Conservation (phyloP, 2,329 filamentous ascomycete genomes). For the Penicillium concentricum region DNA sequence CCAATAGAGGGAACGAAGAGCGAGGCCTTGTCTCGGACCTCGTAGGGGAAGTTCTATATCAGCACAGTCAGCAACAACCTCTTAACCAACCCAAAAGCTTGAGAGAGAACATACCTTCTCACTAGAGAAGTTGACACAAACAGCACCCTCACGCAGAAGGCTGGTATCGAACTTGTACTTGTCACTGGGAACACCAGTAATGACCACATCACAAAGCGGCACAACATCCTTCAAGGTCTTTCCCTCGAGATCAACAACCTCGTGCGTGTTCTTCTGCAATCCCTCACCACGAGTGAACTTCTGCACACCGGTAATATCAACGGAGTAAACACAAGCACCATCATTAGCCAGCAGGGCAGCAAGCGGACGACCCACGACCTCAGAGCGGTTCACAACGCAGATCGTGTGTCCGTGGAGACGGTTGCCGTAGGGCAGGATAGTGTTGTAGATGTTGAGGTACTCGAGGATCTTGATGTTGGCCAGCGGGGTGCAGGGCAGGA, state of each 20-base stretch:
- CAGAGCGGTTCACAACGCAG: conserved; percentile 92
- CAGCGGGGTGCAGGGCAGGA: conserved; percentile 91
- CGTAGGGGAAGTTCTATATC: conserved; percentile 74
- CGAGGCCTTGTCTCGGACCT: conserved; percentile 90
- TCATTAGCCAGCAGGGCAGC: conserved; percentile 94
- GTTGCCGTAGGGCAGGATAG: conserved; percentile 88
- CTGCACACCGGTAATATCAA: conserved; percentile 89
- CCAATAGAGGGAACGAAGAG: conserved; percentile 97
- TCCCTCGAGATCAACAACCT: conserved; percentile 78
- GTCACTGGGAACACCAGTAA: conserved; percentile 85
- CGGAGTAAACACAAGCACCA: conserved; percentile 90
- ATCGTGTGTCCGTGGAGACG: conserved; percentile 90
- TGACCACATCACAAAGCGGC: conserved; percentile 88
- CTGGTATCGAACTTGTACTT: conserved; percentile 85
- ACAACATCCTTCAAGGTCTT: conserved; percentile 79
- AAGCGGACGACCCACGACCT: conserved; percentile 90
- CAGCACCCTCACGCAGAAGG: conserved; percentile 80
- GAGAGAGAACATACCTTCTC: conserved; percentile 59
- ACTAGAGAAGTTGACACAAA: conserved; percentile 99
- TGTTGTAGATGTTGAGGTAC: conserved; percentile 94
- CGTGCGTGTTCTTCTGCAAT: conserved; percentile 79
- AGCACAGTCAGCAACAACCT: background rate
- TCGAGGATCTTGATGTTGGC: conserved; percentile 97
- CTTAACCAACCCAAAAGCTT: background rate
- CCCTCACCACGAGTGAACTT: conserved; percentile 88